Conservation (phyloP, 176 grass and related monocot species). For the Paspalum notatum region DNA sequence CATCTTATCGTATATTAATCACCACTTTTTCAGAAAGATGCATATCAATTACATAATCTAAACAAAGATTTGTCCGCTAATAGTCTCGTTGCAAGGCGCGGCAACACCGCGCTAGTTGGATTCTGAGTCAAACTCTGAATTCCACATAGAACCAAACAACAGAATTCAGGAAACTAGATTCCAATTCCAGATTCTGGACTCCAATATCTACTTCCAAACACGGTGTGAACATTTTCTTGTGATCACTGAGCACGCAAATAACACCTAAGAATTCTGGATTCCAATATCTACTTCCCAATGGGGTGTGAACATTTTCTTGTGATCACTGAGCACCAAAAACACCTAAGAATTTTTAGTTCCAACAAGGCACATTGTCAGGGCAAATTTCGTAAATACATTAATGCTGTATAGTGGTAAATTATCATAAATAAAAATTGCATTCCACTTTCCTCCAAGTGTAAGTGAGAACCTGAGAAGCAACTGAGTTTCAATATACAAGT, state of each 20-base stretch:
- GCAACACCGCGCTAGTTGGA: too few relatives aligned
- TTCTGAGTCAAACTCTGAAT: too few relatives aligned
- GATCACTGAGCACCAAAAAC: conserved; percentile 5
- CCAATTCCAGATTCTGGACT: too few relatives aligned
- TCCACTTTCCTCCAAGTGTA: conserved; percentile 61
- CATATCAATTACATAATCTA: too few relatives aligned
- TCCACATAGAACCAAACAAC: too few relatives aligned
- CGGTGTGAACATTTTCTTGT: not conserved
- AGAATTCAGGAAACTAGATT: too few relatives aligned
- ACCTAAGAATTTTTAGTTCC: not conserved
- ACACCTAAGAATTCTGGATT: not conserved
- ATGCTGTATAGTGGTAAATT: conserved; percentile 52
- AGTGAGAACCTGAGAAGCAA: conserved; percentile 61
- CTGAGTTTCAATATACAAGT: not conserved
- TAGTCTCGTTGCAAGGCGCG: too few relatives aligned
- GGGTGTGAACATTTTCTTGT: not conserved
- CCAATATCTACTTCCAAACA: too few relatives aligned
- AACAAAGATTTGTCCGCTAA: too few relatives aligned
- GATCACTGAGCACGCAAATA: conserved; percentile 9
- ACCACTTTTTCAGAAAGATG: too few relatives aligned
- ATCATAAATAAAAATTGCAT: conserved; percentile 54
- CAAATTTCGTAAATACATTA: conserved; percentile 45
- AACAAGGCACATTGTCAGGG: not conserved
- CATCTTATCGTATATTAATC: too few relatives aligned
- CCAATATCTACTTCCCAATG: too few relatives aligned